phyloP scores from a whole-genome alignment of 1,139 yeast species.

The Taphrina flavorubra region DNA sequence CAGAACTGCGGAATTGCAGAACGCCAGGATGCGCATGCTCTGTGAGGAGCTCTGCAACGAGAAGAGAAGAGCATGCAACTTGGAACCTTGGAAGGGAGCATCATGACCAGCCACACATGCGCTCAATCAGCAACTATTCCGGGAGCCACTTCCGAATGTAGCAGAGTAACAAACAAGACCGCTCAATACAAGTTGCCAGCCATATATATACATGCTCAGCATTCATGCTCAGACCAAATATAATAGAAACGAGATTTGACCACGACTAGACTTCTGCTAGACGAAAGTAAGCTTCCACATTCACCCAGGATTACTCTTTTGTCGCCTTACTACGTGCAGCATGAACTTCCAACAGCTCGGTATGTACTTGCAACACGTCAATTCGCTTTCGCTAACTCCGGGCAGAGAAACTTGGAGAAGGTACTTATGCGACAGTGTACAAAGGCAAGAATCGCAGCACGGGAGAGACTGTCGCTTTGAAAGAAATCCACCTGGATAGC shows the following conservation, averaged over 20 bases:
- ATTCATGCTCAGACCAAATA: too few species aligned
- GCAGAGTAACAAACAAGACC: background rate
- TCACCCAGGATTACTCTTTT: background rate
- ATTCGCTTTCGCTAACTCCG: background rate
- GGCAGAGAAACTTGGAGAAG: constrained; percentile 51
- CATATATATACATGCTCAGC: too few species aligned
- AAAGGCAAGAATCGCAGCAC: constrained; percentile 91
- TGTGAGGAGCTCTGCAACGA: too few species aligned
- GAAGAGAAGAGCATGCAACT: background rate
- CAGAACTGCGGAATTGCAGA: background rate
- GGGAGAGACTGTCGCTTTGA: constrained; percentile 90
- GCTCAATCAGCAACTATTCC: constrained; percentile 1
- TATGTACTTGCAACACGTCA: too few species aligned
- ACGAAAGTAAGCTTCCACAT: too few species aligned
- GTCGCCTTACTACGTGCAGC: background rate
- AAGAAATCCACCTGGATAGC: constrained; percentile 90
- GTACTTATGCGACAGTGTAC: constrained; percentile 97
- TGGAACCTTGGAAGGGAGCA: too few species aligned
- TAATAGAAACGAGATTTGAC: too few species aligned
- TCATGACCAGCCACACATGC: background rate
- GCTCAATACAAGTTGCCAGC: background rate
- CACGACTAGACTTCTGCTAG: too few species aligned
- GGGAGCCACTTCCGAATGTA: background rate
- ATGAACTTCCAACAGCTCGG: constrained; percentile 23
- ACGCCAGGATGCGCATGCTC: too few species aligned